phyloP scores from a whole-genome alignment of 116 monocot species.

The Iris pallida region DNA sequence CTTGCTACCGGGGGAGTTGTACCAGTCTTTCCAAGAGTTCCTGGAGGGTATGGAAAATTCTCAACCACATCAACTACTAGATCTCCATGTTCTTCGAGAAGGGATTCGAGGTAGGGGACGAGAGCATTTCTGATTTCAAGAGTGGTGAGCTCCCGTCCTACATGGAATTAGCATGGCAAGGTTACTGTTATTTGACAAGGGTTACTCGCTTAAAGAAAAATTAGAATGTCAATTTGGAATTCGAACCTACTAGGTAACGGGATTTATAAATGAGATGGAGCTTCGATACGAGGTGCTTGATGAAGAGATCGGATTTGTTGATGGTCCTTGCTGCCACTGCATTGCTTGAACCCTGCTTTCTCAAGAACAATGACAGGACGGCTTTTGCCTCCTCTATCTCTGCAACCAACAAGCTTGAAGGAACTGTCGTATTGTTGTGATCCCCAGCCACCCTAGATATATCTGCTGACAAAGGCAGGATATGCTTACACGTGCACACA shows the following conservation, averaged over 20 bases:
- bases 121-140: conserved; percentile 87
- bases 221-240: conserved; percentile 11
- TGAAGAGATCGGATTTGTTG: conserved; percentile 83
- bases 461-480: conserved; percentile 26
- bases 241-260: conserved; percentile 93
- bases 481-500: not conserved
- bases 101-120: conserved; percentile 66
- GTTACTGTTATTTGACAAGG: not conserved
- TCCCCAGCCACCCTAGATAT: conserved; percentile 31
- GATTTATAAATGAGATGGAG: conserved; percentile 79
- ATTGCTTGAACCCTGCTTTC: conserved; percentile 81
- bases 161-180: not conserved
- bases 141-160: conserved; percentile 95
- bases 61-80: conserved; percentile 61
- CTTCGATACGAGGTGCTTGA: conserved; percentile 82
- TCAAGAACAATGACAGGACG: conserved; percentile 71
- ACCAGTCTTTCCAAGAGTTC: conserved; percentile 21
- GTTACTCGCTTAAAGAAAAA: not conserved
- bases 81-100: conserved; percentile 66
- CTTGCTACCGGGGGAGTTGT: conserved; percentile 3
- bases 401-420: conserved; percentile 63
- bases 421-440: conserved; percentile 33
- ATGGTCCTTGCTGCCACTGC: conserved; percentile 72
- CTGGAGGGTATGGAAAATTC: conserved; percentile 65
- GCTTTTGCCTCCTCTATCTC: conserved; percentile 98